Conservation (phyloP, 805 yeast species). For the Candida ponderosae region DNA sequence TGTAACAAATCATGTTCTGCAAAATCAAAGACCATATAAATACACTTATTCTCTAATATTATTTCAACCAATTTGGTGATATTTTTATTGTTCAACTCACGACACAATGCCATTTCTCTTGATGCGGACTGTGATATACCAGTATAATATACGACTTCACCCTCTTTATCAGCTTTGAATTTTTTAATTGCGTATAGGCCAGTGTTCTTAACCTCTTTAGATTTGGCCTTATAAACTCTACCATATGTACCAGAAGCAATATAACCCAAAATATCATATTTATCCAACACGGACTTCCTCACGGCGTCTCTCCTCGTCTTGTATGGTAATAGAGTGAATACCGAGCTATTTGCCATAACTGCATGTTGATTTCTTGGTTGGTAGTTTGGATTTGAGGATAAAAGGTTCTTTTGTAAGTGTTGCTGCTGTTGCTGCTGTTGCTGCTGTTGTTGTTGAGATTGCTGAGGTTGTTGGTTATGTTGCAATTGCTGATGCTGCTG, state of each 20-base stretch:
- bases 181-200: conserved; percentile 72
- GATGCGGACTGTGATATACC: conserved; percentile 96
- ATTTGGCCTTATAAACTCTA: conserved; percentile 81
- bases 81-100: conserved; percentile 77
- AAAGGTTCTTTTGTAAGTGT: background rate
- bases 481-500: background rate
- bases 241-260: conserved; percentile 99
- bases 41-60: conserved; percentile 78
- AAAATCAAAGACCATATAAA: conserved; percentile 91
- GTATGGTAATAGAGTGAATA: conserved; percentile 52
- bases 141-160: conserved; percentile 81
- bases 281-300: conserved; percentile 69
- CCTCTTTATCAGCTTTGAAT: conserved; percentile 90
- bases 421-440: conserved; percentile 1
- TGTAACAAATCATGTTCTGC: conserved; percentile 95
- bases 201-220: conserved; percentile 23
- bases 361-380: conserved; percentile 11
- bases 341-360: conserved; percentile 45
- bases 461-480: background rate
- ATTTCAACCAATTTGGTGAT: conserved; percentile 76
- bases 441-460: background rate
- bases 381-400: background rate
- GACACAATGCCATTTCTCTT: conserved; percentile 90
- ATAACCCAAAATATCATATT: conserved; percentile 85
- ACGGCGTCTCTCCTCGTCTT: conserved; percentile 55